Base-by-base conservation (phyloP, 2,329 filamentous ascomycete species). In the Emydomyces testavorans region DNA sequence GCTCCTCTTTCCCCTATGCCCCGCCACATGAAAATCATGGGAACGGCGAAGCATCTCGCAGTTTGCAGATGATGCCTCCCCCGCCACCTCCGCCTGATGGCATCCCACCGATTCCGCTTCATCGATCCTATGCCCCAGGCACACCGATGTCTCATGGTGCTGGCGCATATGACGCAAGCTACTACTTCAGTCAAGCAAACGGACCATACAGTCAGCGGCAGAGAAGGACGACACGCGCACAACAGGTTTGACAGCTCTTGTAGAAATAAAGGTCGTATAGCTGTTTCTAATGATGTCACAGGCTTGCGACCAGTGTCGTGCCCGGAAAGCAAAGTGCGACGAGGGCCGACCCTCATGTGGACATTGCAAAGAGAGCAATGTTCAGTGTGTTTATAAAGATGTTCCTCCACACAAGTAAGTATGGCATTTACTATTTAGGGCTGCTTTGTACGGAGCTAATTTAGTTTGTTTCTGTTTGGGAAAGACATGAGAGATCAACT, bases 301-400 rank as follows among this genome's bases (percentile, higher is more conserved):
- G 82, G 92, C 92, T 31, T 98, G 92, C 65, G 88, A 94, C 60
- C 85, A 83, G 64, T 94, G 88, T 66, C 80, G 88, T 50, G 77
- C 84, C 52, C 76, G 90, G 32, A 94, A 94, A 65, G 87, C 87
- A 11, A 94, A 94, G 66, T 94, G 88, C 62, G 87, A 94, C 58
- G 88, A 94, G 70, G 80, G 81, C 8, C 80, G 83, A 55, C 88
- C 84, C 1, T 83, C 84, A 58, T 90, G 87, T 61, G 86, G 82
- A 32, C 79, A 80, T 58, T 98, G 92, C 64, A 83, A 83, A 58
- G 89, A 96, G 56, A 93, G 93, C 62, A 81, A 77, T 55, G 75
- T 87, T 26, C 75, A 80, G 46, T 98, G 86, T 70, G 82, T 85
- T 64, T 96, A 95, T 65, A 81, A 89, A 55, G 89, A 95, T 60